Base-by-base conservation (phyloP, 805 yeast species). In the Wickerhamomyces silvicola region DNA sequence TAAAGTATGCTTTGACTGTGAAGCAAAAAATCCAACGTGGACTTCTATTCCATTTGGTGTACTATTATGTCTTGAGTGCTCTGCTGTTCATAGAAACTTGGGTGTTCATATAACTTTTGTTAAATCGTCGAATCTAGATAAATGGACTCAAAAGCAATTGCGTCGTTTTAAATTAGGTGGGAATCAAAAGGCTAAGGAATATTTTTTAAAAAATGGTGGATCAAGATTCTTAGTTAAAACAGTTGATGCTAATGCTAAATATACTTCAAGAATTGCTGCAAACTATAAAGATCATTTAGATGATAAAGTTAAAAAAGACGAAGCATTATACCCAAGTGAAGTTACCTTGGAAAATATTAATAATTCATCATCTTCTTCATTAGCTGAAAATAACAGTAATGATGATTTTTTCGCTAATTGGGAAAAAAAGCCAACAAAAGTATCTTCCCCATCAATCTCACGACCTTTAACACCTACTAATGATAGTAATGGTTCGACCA, bases 81-180 rank as follows among this genome's bases (percentile, higher is more conserved):
- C 95, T 33, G 88, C 97, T 4, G 86, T 82, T 32, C 98, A 92
- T 65, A 76, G 98, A 59, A 87, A 87, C 57, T 61, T 92, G 62
- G 98, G 98, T 38, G 97, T 88, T 23, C 98, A 92, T 57, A 80
- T 92, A 50, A 76, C 97, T 23, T 92, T 92, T 65, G 97, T 92
- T 37, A 85, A 87, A 56, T 85, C 96, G 18, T 75, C 92, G 18
- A 83, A 80, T 44, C 69, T 92, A 64, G 98, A 92, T 60, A 83
- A 86, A 57, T 92, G 98, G 98, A 79, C 88, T 25, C 72, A 87
- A 49, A 78, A 75, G 50, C 95, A 92, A 59, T 68, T 92, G 54
- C 76, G 98, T 50, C 75, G 85, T 56, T 86, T 92, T 75, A 86
- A 88, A 56, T 77, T 83, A 39, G 97, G 97, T 43, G 98, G 97